Percentiles rank a stretch among this genome's conserved stretches.
Evolutionary conservation across 2,329 filamentous ascomycete genomes (phyloP).

Genomic region (Clonostachys rhizophaga): DNA sequence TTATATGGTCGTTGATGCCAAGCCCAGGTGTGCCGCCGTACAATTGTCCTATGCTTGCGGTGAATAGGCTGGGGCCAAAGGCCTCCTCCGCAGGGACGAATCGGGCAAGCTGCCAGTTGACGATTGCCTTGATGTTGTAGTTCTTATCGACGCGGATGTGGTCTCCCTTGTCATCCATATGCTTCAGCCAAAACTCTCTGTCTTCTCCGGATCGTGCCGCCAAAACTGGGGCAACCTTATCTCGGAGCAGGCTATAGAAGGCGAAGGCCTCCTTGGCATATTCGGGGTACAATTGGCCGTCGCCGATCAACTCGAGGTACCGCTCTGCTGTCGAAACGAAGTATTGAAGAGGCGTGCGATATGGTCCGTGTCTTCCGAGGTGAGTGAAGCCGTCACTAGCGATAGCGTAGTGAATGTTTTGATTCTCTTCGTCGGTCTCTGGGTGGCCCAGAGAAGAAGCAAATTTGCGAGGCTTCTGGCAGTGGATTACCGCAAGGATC

Average conservation of each 20-base stretch:
- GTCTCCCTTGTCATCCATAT: conserved; percentile 37
- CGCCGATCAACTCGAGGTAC: conserved; percentile 16
- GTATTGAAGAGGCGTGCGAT: conserved; percentile 6
- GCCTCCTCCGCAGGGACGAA: not conserved
- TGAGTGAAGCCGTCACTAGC: conserved; percentile 10
- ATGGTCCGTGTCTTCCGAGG: conserved; percentile 11
- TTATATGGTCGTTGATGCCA: not conserved
- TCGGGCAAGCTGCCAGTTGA: conserved; percentile 37
- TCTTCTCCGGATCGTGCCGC: conserved; percentile 7
- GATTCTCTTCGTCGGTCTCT: not conserved
- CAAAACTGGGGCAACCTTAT: conserved; percentile 6
- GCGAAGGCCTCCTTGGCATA: conserved; percentile 20
- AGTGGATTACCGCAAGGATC: conserved; percentile 1
- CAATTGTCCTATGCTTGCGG: not conserved
- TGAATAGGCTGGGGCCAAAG: conserved; percentile 2
- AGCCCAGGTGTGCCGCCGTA: not conserved
- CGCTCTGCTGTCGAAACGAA: conserved; percentile 15
- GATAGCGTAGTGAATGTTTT: not conserved
- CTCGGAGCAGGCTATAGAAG: conserved; percentile 29
- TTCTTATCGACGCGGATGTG: conserved; percentile 39
- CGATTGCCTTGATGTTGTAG: conserved; percentile 39
- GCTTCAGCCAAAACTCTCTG: conserved; percentile 32
- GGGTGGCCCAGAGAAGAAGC: conserved; percentile 1
- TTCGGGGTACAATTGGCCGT: conserved; percentile 21
- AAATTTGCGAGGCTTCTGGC: not conserved